Conservation (phyloP, 148 eudicot species). For the Spergularia bocconei region DNA sequence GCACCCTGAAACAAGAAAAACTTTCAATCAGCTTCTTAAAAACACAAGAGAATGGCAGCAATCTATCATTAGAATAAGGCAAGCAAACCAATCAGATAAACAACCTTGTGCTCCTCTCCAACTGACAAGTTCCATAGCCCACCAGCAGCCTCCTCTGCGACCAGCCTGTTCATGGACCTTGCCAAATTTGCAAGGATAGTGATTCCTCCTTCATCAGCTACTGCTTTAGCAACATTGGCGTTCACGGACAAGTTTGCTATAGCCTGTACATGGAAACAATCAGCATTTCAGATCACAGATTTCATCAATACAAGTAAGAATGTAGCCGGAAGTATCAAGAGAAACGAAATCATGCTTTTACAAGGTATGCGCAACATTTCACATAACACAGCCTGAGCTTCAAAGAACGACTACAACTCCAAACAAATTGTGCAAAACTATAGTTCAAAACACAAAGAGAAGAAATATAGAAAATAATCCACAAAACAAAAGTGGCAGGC, state of each 20-base stretch:
- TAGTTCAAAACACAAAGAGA: background rate
- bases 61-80: background rate
- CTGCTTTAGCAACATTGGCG: conserved; percentile 90
- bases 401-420: background rate
- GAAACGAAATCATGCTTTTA: background rate
- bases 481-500: background rate
- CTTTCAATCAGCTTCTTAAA: background rate
- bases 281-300: background rate
- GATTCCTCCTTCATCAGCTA: conserved; percentile 95
- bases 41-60: background rate
- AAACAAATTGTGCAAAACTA: background rate
- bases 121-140: conserved; percentile 99
- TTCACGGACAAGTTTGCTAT: conserved; percentile 96
- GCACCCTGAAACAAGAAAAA: conserved; percentile 56
- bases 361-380: background rate
- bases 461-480: too few relatives aligned
- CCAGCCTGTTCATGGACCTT: conserved; percentile 86
- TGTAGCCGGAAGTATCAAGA: background rate
- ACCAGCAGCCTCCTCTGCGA: conserved; percentile 99
- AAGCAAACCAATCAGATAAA: conserved; percentile 9
- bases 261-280: conserved; percentile 46
- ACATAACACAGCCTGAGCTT: background rate
- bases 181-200: conserved; percentile 74
- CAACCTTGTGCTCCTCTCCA: conserved; percentile 98
- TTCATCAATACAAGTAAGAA: background rate